phyloP scores from a whole-genome alignment of 306 rosid genomes.

The Ammopiptanthus mongolicus region DNA sequence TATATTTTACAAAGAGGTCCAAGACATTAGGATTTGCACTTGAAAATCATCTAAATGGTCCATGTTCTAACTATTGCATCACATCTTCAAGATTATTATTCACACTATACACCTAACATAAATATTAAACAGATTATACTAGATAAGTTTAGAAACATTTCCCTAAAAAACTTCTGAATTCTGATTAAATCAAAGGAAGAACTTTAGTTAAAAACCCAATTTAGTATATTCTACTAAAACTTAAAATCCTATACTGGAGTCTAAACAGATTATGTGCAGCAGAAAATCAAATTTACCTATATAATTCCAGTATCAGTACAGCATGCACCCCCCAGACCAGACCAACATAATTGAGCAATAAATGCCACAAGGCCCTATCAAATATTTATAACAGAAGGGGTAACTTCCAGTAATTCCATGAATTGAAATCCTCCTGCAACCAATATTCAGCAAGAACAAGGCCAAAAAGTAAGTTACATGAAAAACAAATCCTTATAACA shows the following conservation, averaged over 20 bases:
- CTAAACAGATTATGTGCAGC: not conserved
- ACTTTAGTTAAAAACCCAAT: not conserved
- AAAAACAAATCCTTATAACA: not conserved
- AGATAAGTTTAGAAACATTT: not conserved
- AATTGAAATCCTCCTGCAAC: conserved; percentile 84
- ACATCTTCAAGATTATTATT: not conserved
- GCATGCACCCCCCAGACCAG: conserved; percentile 8
- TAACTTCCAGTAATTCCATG: conserved; percentile 94
- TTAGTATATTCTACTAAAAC: not conserved
- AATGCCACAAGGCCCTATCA: conserved; percentile 21
- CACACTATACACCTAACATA: not conserved
- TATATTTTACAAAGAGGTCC: not conserved
- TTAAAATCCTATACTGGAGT: not conserved
- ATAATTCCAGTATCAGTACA: conserved; percentile 16
- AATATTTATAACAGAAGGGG: conserved; percentile 33
- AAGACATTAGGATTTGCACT: not conserved
- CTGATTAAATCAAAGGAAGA: not conserved
- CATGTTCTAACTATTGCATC: not conserved
- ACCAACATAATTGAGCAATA: conserved; percentile 10
- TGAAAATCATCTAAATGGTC: not conserved
- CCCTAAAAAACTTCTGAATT: not conserved
- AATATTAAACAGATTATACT: not conserved
- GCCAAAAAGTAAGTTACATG: not conserved
- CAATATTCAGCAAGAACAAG: conserved; percentile 16
- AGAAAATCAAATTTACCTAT: conserved; percentile 38